phyloP scores from a whole-genome alignment of 805 yeast genomes.

The Groenewaldozyma tartarivorans region DNA sequence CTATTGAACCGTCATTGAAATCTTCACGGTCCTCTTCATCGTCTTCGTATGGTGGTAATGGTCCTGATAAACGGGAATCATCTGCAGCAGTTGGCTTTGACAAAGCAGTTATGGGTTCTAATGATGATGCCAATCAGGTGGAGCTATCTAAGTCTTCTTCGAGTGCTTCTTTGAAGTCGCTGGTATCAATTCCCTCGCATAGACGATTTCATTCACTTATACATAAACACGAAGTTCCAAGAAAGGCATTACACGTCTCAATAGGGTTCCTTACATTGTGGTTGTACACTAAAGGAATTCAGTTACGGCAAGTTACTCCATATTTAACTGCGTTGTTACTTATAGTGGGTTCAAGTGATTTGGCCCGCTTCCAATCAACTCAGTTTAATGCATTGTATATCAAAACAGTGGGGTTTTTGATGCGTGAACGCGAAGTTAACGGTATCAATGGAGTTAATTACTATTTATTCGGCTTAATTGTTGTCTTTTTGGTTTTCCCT shows the following conservation, averaged over 20 bases:
- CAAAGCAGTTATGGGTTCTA: slow-evolving; percentile 1
- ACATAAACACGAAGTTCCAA: slow-evolving; percentile 77
- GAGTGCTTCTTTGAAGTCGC: slow-evolving; percentile 4
- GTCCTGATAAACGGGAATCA: not conserved
- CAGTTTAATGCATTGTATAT: slow-evolving; percentile 61
- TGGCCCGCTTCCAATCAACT: slow-evolving; percentile 51
- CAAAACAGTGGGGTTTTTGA: slow-evolving; percentile 61
- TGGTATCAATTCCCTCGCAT: slow-evolving; percentile 17
- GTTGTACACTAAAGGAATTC: slow-evolving; percentile 55
- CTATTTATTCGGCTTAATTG: slow-evolving; percentile 69
- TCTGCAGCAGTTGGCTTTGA: not conserved
- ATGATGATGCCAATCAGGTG: not conserved
- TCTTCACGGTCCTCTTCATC: slow-evolving; percentile 2
- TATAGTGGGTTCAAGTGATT: slow-evolving; percentile 52
- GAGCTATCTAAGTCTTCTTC: not conserved
- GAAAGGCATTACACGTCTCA: slow-evolving; percentile 81
- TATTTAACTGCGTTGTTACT: slow-evolving; percentile 50
- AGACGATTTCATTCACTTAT: slow-evolving; percentile 39
- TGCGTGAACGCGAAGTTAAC: slow-evolving; percentile 74
- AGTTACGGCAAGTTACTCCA: slow-evolving; percentile 45
- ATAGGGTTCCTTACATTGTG: slow-evolving; percentile 76
- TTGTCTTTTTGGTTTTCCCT: slow-evolving; percentile 61
- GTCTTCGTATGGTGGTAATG: slow-evolving; percentile 2
- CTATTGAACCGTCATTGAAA: not conserved
- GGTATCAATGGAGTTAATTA: slow-evolving; percentile 72